Percentiles rank a stretch among this genome's conserved stretches.
These are phyloP conservation scores for Scolecobasidium constrictum DNA, from an alignment of 2,329 filamentous ascomycete genomes.

Conservation along the genomic window DNA sequence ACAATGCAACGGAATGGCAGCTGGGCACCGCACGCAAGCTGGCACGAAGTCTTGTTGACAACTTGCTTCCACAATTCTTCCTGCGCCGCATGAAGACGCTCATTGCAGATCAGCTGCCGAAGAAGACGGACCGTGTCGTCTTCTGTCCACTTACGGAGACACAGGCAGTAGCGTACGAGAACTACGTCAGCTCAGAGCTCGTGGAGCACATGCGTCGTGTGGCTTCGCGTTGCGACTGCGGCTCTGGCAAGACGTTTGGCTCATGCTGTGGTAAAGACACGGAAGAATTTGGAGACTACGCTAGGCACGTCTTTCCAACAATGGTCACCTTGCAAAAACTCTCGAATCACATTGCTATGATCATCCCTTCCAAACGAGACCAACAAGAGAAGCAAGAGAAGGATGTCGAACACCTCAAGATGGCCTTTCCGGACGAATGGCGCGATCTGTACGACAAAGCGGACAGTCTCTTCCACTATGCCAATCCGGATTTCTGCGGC, in stretches of 20 bases:
- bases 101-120: slow-evolving; percentile 85
- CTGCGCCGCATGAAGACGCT: slow-evolving; percentile 85
- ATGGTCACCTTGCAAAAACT: slow-evolving; percentile 78
- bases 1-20: slow-evolving; percentile 77
- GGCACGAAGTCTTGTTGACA: slow-evolving; percentile 73
- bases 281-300: slow-evolving; percentile 56
- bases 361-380: slow-evolving; percentile 61
- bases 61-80: slow-evolving; percentile 82
- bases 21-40: slow-evolving; percentile 72
- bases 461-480: slow-evolving; percentile 69
- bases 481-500: slow-evolving; percentile 85
- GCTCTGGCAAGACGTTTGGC: slow-evolving; percentile 58
- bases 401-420: slow-evolving; percentile 62
- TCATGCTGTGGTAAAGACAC: slow-evolving; percentile 65
- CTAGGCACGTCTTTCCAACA: slow-evolving; percentile 70
- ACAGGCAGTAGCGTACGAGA: slow-evolving; percentile 74
- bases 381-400: slow-evolving; percentile 62
- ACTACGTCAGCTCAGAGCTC: slow-evolving; percentile 62
- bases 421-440: slow-evolving; percentile 67
- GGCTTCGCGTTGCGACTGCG: slow-evolving; percentile 58
- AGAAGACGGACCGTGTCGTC: slow-evolving; percentile 87
- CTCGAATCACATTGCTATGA: slow-evolving; percentile 81
- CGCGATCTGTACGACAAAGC: slow-evolving; percentile 60
- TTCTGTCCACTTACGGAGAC: slow-evolving; percentile 83
- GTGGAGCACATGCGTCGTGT: slow-evolving; percentile 58